Conservation (phyloP, 2,329 filamentous ascomycete genomes). For the Boeremia exigua region DNA sequence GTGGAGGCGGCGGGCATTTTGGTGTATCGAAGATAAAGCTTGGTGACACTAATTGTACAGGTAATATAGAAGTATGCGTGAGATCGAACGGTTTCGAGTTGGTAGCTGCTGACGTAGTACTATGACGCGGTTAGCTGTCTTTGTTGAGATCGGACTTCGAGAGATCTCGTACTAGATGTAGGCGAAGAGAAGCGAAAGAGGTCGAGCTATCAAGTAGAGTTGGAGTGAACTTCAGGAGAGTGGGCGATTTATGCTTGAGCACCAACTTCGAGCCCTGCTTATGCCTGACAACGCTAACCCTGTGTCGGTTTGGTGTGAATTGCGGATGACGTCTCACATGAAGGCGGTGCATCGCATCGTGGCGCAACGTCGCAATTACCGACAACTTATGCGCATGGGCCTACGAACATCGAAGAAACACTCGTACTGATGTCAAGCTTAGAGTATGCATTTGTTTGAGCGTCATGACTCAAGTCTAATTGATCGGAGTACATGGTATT, state of each 20-base stretch:
- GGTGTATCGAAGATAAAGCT: not conserved
- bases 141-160: not conserved
- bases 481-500: not conserved
- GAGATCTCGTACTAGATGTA: not conserved
- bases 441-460: too few relatives aligned
- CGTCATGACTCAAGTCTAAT: too few relatives aligned
- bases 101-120: not conserved
- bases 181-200: not conserved
- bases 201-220: not conserved
- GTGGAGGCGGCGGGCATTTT: slow-evolving; percentile 45
- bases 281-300: slow-evolving; percentile 23
- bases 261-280: slow-evolving; percentile 24
- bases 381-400: not conserved
- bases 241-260: slow-evolving; percentile 19
- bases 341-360: slow-evolving; percentile 26
- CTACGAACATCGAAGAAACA: too few relatives aligned
- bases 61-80: not conserved
- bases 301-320: slow-evolving; percentile 19
- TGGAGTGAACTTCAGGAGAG: slow-evolving; percentile 1
- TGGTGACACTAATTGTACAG: not conserved
- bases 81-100: not conserved
- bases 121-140: slow-evolving; percentile 18
- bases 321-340: slow-evolving; percentile 30
- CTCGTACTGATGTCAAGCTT: too few relatives aligned
- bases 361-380: slow-evolving; percentile 2